Base-by-base conservation (phyloP, 441 rosid genomes). In the Pelargonium myrrhifolium region DNA sequence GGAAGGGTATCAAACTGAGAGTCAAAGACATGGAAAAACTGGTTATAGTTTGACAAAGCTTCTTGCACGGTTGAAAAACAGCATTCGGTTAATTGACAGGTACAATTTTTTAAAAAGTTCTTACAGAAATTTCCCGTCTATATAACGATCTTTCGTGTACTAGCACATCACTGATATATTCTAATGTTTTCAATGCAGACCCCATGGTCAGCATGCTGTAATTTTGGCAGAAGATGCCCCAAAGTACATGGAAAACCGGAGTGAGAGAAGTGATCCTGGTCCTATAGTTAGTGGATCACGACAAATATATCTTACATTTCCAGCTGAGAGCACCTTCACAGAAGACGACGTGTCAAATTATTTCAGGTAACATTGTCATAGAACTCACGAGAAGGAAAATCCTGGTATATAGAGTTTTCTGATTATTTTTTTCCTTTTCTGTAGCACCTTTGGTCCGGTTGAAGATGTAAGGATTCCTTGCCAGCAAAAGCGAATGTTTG, bases 401-500 rank as follows among this genome's bases (percentile, higher is more conserved):
- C 12, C 15, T 0, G 28, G 42, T 20, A 65, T 70, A 12, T 31
- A 35, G 65, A 64, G 65, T 62, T 40, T 35, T 72, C 65, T 68
- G 35, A 65, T 65, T 51, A 9, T 42, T 21, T 64, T 64, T 28
- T 37, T 4, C 67, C 28, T 77, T 42, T 7, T 68, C 28, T 77
- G 60, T 68, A 88, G 92, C 76, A 85, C 83, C 72, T 88, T 87
- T 7, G 99, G 99, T 58, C 90, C 81, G 0, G 99, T 92, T 66
- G 92, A 92, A 74, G 99, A 94, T 72, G 98, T 89, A 45, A 81
- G 97, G 84, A 92, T 94, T 66, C 99, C 98, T 6, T 89, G 89
- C 81, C 97, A 91, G 45, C 87, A 88, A 69, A 88, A 86, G 79
- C 80, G 94, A 72, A 94, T 92, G 99, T 94, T 88, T 65, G 99